Conservation (phyloP, 2,329 filamentous ascomycete species). For the Dothiorella sarmentorum region DNA sequence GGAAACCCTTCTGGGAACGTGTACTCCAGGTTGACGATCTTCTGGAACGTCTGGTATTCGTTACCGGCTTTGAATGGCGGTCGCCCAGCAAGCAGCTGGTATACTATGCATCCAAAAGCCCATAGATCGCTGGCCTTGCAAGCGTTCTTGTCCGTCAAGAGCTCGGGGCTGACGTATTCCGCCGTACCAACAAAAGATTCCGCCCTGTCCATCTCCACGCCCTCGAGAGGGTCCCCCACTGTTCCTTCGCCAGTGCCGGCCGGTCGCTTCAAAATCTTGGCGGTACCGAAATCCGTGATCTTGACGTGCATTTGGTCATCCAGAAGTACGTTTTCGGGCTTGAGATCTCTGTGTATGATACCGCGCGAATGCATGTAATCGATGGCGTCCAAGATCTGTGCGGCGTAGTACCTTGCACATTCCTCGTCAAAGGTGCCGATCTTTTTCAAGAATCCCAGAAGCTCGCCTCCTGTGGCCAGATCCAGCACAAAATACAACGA, state of each 20-base stretch:
- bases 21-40: constrained; percentile 92
- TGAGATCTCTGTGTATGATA: constrained; percentile 93
- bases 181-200: constrained; percentile 97
- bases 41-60: constrained; percentile 97
- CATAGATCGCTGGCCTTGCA: constrained; percentile 97
- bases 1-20: constrained; percentile 90
- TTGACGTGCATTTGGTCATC: constrained; percentile 98
- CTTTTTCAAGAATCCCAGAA: constrained; percentile 89
- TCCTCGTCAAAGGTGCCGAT: constrained; percentile 93
- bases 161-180: constrained; percentile 95
- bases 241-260: constrained; percentile 37
- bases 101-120: constrained; percentile 98
- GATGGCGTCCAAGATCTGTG: constrained; percentile 92
- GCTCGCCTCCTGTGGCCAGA: constrained; percentile 84
- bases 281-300: constrained; percentile 97
- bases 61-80: constrained; percentile 95
- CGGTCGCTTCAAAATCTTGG: constrained; percentile 68
- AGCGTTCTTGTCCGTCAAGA: constrained; percentile 94
- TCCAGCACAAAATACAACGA: constrained; percentile 97
- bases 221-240: constrained; percentile 51
- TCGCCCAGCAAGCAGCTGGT: constrained; percentile 90
- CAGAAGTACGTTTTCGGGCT: constrained; percentile 93
- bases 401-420: constrained; percentile 89
- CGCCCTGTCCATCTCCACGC: constrained; percentile 66
- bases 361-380: constrained; percentile 97